These are phyloP conservation scores for Diaporthe sp. DNA, from an alignment of 2,329 filamentous ascomycete genomes.

Conservation along the genomic window DNA sequence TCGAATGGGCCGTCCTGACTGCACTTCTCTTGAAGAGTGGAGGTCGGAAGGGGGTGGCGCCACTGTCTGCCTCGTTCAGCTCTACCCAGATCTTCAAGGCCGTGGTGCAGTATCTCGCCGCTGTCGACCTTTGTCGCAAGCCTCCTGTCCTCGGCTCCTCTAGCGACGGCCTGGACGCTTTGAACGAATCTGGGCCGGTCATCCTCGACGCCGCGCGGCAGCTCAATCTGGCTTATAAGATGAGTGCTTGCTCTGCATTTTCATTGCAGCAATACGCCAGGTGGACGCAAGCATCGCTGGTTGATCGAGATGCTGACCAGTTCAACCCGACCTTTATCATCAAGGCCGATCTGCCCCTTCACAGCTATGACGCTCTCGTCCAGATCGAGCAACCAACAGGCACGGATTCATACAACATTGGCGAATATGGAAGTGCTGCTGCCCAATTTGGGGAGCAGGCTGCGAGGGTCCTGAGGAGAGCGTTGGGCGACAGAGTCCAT, in stretches of 20 bases:
- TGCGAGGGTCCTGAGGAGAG: constrained; percentile 73
- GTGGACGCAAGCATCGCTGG: constrained; percentile 78
- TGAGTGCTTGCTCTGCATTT: constrained; percentile 85
- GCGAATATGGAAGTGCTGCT: constrained; percentile 53
- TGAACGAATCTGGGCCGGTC: constrained; percentile 67
- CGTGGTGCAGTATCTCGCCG: constrained; percentile 85
- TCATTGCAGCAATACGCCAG: constrained; percentile 80
- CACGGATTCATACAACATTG: constrained; percentile 33
- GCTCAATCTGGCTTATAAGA: constrained; percentile 90
- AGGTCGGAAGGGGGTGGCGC: constrained; percentile 74
- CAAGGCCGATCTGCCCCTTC: constrained; percentile 63
- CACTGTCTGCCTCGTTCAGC: constrained; percentile 84
- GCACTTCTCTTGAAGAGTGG: constrained; percentile 85
- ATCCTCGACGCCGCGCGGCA: constrained; percentile 81
- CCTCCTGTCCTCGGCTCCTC: constrained; percentile 66
- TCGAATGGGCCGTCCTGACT: constrained; percentile 88
- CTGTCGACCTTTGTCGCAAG: constrained; percentile 76
- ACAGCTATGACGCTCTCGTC: constrained; percentile 64
- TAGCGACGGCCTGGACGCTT: constrained; percentile 52
- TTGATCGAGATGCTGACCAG: constrained; percentile 78
- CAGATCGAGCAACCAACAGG: constrained; percentile 40
- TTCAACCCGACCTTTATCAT: constrained; percentile 88
- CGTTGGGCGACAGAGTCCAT: constrained; percentile 79
- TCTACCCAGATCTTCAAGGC: constrained; percentile 96
- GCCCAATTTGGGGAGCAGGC: constrained; percentile 66